phyloP scores from a whole-genome alignment of 2,329 filamentous ascomycete species.

The Trichoderma simmonsii region DNA sequence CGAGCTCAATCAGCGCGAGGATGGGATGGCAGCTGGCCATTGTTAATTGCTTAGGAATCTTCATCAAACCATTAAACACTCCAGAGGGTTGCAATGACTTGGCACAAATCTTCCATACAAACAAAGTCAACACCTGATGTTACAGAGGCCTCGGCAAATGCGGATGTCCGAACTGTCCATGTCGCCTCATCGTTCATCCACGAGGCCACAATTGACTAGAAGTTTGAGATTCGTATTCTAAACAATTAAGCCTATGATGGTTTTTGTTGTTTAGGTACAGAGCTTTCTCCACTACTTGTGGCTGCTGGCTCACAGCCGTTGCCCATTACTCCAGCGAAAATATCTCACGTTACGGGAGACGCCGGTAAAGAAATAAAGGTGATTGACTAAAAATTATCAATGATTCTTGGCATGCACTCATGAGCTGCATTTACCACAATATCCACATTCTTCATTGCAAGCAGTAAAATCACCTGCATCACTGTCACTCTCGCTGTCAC shows the following conservation, averaged over 20 bases:
- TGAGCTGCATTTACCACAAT: constrained; percentile 27
- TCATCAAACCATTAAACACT: not conserved
- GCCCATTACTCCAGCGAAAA: not conserved
- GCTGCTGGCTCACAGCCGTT: too few species aligned
- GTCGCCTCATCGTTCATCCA: not conserved
- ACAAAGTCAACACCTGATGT: too few species aligned
- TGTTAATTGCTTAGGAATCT: not conserved
- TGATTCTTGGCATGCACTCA: not conserved
- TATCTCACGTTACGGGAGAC: not conserved
- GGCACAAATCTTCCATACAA: not conserved
- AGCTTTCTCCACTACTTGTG: not conserved
- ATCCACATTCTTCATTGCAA: constrained; percentile 30
- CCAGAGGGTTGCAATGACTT: not conserved
- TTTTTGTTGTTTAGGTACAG: not conserved
- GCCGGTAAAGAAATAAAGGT: not conserved
- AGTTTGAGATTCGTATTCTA: not conserved
- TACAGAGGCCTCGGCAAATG: not conserved
- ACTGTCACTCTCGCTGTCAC: constrained; percentile 21
- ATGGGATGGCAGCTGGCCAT: not conserved
- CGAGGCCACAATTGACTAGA: not conserved
- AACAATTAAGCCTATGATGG: not conserved
- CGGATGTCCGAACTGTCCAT: not conserved
- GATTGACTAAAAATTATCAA: not conserved
- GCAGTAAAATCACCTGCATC: constrained; percentile 25
- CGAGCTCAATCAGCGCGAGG: not conserved